Conservation (phyloP, 495 filamentous ascomycete genomes). For the Penicillium malachiteum region DNA sequence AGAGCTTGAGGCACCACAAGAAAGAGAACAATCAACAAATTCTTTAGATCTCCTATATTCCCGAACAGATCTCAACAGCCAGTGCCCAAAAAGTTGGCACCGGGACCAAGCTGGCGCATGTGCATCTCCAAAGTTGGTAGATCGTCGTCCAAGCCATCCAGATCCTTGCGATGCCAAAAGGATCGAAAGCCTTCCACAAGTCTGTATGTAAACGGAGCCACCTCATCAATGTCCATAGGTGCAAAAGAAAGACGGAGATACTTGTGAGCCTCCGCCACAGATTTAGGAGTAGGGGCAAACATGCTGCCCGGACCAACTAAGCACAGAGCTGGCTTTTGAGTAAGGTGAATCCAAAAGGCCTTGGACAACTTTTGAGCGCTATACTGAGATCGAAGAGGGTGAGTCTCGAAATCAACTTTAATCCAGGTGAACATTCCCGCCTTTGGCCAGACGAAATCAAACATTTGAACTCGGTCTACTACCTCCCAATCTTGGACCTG, state of each 20-base stretch:
- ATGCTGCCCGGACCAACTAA: conserved; percentile 66
- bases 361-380: conserved; percentile 44
- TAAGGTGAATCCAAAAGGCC: conserved; percentile 73
- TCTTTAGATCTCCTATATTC: no score
- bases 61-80: conserved; percentile 19
- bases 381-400: conserved; percentile 62
- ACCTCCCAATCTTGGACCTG: conserved; percentile 62
- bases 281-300: conserved; percentile 62
- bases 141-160: conserved; percentile 61
- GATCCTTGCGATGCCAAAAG: conserved; percentile 73
- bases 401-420: conserved; percentile 60
- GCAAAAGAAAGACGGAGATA: conserved; percentile 85
- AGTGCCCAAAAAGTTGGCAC: conserved; percentile 25
- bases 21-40: background rate
- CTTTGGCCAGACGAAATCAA: conserved; percentile 72
- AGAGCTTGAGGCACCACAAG: background rate
- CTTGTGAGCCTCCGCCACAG: conserved; percentile 53
- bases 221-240: conserved; percentile 68
- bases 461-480: conserved; percentile 67
- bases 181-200: conserved; percentile 65
- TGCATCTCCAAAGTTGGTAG: conserved; percentile 23
- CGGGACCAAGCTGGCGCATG: conserved; percentile 9
- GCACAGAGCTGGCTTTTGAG: conserved; percentile 62
- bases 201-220: conserved; percentile 55
- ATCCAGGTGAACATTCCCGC: conserved; percentile 96